These are phyloP conservation scores for Phoma sp. DNA, from an alignment of 2,329 filamentous ascomycete genomes.

Conservation along the genomic window DNA sequence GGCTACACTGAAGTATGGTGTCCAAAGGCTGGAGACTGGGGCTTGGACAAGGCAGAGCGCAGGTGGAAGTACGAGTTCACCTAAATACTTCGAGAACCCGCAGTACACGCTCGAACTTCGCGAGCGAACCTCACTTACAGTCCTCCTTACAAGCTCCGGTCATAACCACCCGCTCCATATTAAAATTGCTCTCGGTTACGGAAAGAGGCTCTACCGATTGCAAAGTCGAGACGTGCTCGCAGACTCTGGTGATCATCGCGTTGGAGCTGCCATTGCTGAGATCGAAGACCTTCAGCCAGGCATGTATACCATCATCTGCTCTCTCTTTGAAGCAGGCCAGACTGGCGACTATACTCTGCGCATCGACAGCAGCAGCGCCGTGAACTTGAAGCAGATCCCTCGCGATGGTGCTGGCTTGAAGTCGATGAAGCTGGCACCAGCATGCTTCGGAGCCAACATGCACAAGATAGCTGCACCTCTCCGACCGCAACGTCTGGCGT, in stretches of 20 bases:
- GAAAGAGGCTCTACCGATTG: slow-evolving; percentile 72
- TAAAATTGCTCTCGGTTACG: slow-evolving; percentile 79
- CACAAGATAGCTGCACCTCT: slow-evolving; percentile 62
- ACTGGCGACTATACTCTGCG: slow-evolving; percentile 75
- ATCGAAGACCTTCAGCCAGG: slow-evolving; percentile 68
- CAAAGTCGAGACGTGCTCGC: slow-evolving; percentile 77
- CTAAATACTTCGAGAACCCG: slow-evolving; percentile 83
- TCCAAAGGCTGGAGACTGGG: slow-evolving; percentile 65
- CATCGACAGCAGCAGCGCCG: slow-evolving; percentile 68
- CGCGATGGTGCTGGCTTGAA: slow-evolving; percentile 78
- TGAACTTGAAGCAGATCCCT: slow-evolving; percentile 66
- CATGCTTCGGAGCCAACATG: slow-evolving; percentile 56
- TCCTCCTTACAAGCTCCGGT: slow-evolving; percentile 73
- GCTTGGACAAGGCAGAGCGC: slow-evolving; percentile 80
- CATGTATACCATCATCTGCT: slow-evolving; percentile 85
- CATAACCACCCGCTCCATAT: slow-evolving; percentile 79
- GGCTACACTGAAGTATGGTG: slow-evolving; percentile 65
- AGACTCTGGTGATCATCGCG: slow-evolving; percentile 87
- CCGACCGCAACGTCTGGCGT: slow-evolving; percentile 61
- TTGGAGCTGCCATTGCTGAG: slow-evolving; percentile 75
- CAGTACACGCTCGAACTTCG: slow-evolving; percentile 75
- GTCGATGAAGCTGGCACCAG: slow-evolving; percentile 62
- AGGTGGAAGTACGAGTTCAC: slow-evolving; percentile 80
- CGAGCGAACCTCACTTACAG: slow-evolving; percentile 65
- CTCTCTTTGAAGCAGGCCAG: slow-evolving; percentile 85